Evolutionary conservation across 805 yeast species (phyloP), one percentile per base, ranked within the genome.

Genomic region (Candida taoyuanica): DNA sequence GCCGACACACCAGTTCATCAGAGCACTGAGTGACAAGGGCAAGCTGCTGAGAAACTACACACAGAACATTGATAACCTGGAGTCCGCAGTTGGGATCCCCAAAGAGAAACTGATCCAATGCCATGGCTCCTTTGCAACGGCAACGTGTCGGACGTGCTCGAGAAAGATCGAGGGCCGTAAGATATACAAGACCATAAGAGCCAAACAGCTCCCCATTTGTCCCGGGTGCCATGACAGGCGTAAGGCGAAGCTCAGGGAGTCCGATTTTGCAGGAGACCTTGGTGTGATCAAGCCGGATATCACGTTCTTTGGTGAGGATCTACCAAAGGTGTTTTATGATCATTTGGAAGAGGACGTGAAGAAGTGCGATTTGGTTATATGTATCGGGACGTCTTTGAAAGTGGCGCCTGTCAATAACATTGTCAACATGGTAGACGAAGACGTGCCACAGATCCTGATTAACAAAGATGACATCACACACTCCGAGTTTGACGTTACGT

Each of bases 211-310:
- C 20, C 87, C 95, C 2, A 60, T 76, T 37, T 88, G 97, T 55
- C 85, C 88, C 2, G 64, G 65, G 36, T 85, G 96, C 55, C 62
- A 62, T 17, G 49, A 60, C 11, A 71, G 69, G 53, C 64, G 79
- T 41, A 58, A 56, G 36, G 57, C 49, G 33, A 59, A 53, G 3
- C 55, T 53, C 12, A 57, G 52, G 9, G 56, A 50, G 4, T 52
- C 50, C 15, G 50, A 20, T 16, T 36, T 36, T 5, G 60, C 61
- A 2, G 73, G 75, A 49, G 72, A 83, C 7, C 76, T 62, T 55
- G 96, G 96, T 13, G 91, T 87, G 3, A 71, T 85, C 73, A 88
- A 89, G 58, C 97, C 97, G 0, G 95, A 88, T 56, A 88, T 88
- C 44, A 87, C 95, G 0, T 88, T 88, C 55, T 88, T 88, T 50